phyloP scores from a whole-genome alignment of 345 rosid genomes.

The Eucalyptus leucophloia region DNA sequence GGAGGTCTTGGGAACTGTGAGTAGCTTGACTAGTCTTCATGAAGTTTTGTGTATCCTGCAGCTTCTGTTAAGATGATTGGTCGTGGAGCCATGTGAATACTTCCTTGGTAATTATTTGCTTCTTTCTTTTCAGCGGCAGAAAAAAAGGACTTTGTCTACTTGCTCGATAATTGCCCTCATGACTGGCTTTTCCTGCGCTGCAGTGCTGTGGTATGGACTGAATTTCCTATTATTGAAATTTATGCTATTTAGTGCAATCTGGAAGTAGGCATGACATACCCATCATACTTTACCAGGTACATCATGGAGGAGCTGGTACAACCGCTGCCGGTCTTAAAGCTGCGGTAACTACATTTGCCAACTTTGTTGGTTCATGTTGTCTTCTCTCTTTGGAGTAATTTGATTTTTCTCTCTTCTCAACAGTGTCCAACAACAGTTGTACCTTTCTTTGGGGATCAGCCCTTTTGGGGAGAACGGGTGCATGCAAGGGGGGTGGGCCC shows the following conservation, averaged over 20 bases:
- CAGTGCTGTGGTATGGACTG: conserved; percentile 43
- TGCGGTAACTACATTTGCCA: conserved; percentile 17
- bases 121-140: conserved; percentile 29
- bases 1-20: conserved; percentile 64
- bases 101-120: not conserved
- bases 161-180: conserved; percentile 60
- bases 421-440: conserved; percentile 53
- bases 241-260: not conserved
- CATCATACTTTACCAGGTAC: conserved; percentile 14
- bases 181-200: conserved; percentile 60
- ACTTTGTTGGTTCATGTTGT: not conserved
- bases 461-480: conserved; percentile 53
- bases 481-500: conserved; percentile 48
- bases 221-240: not conserved
- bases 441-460: conserved; percentile 59
- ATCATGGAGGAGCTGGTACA: conserved; percentile 56
- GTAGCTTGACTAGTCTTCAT: not conserved
- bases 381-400: not conserved
- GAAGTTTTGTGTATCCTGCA: not conserved
- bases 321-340: conserved; percentile 62
- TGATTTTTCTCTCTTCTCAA: not conserved
- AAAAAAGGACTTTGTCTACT: conserved; percentile 29
- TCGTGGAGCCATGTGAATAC: not conserved
- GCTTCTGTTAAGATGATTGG: not conserved
- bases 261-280: not conserved